Conservation (phyloP, 1,284 basidiomycete species). For the Cutaneotrichosporon cutaneum region DNA sequence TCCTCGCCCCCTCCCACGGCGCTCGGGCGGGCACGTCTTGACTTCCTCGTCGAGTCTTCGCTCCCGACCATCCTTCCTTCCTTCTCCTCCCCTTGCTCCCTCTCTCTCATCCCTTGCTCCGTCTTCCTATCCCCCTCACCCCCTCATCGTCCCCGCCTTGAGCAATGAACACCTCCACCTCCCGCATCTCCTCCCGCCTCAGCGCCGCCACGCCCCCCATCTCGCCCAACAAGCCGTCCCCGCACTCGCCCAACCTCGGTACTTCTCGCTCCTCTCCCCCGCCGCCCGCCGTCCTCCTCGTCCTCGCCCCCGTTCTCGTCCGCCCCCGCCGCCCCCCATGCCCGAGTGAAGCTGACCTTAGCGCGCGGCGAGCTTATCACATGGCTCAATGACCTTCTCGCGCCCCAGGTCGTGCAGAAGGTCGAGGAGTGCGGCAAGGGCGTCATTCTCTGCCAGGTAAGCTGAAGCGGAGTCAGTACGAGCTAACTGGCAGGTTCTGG, state of each 20-base stretch:
- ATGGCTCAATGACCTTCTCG: conserved; percentile 92
- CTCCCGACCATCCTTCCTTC: not conserved
- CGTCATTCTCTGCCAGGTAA: conserved; percentile 77
- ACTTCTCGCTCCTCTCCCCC: not conserved
- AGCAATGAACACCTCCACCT: not conserved
- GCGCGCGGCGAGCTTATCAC: conserved; percentile 77
- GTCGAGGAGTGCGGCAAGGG: conserved; percentile 91
- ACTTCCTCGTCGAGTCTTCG: not conserved
- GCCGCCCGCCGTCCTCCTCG: not conserved
- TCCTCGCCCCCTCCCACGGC: not conserved
- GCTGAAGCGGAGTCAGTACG: not conserved
- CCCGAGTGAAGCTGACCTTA: conserved; percentile 27
- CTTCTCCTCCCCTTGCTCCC: not conserved
- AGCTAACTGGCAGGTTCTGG: conserved; percentile 62
- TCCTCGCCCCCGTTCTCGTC: not conserved
- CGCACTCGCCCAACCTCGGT: conserved; percentile 7
- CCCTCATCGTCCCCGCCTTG: not conserved
- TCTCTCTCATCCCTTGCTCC: not conserved
- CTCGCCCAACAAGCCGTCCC: not conserved
- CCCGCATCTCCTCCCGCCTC: not conserved
- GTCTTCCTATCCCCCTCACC: not conserved
- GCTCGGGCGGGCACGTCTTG: not conserved
- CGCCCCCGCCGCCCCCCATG: not conserved
- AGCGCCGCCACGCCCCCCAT: not conserved
- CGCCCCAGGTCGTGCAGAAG: conserved; percentile 73